phyloP scores from a whole-genome alignment of 2,329 filamentous ascomycete genomes.

The Coniella vitis region DNA sequence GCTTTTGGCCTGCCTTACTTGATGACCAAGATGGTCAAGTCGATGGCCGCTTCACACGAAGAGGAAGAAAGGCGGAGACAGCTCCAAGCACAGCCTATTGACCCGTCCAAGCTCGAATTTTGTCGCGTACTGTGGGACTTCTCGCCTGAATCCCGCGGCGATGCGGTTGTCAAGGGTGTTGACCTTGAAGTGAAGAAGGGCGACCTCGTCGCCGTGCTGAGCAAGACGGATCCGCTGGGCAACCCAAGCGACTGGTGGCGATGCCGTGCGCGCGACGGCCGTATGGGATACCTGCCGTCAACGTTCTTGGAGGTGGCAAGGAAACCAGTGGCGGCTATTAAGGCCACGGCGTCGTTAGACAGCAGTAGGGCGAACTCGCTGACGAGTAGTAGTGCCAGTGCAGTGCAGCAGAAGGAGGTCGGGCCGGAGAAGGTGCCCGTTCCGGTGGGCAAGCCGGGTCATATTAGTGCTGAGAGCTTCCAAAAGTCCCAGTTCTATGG shows the following conservation, averaged over 20 bases:
- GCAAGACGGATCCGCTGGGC: slow-evolving; percentile 86
- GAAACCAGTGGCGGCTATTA: slow-evolving; percentile 48
- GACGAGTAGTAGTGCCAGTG: slow-evolving; percentile 33
- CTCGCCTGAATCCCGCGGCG: slow-evolving; percentile 62
- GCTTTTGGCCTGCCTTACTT: slow-evolving; percentile 94
- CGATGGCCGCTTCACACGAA: slow-evolving; percentile 76
- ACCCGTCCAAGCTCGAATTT: slow-evolving; percentile 90
- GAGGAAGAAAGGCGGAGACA: slow-evolving; percentile 64
- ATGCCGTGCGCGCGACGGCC: slow-evolving; percentile 81
- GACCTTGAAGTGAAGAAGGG: slow-evolving; percentile 92
- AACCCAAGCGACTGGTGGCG: slow-evolving; percentile 96
- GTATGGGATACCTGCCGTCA: slow-evolving; percentile 84
- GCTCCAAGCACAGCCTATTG: slow-evolving; percentile 52
- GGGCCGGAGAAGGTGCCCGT: slow-evolving; percentile 28
- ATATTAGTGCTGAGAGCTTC: slow-evolving; percentile 47
- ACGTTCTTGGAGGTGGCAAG: slow-evolving; percentile 78
- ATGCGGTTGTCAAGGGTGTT: slow-evolving; percentile 57
- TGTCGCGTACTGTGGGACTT: slow-evolving; percentile 95
- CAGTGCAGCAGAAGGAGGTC: slow-evolving; percentile 19
- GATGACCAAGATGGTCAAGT: slow-evolving; percentile 91
- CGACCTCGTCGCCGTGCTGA: slow-evolving; percentile 88
- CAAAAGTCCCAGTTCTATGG: slow-evolving; percentile 54
- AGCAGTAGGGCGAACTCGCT: slow-evolving; percentile 42
- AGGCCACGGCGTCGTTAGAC: slow-evolving; percentile 39
- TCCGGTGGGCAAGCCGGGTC: slow-evolving; percentile 39